Conservation (phyloP, 768 basidiomycete genomes). For the Amanita thiersii region DNA sequence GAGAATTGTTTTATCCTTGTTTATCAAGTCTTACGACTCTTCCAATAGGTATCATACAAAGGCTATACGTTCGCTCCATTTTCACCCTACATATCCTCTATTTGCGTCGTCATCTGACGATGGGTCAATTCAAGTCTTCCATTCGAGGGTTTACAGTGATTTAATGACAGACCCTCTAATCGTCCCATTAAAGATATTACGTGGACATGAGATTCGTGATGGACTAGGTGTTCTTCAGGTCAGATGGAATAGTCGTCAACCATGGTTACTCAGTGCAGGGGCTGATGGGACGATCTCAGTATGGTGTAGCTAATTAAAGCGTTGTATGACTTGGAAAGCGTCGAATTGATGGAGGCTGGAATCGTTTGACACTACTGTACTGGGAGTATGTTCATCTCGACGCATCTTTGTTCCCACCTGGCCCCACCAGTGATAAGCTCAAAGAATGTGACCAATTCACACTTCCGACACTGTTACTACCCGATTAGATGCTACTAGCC, state of each 20-base stretch:
- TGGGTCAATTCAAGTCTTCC: slow-evolving; percentile 95
- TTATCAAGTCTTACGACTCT: slow-evolving; percentile 1
- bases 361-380: too few relatives aligned
- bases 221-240: slow-evolving; percentile 89
- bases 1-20: slow-evolving; percentile 16
- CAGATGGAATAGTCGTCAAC: slow-evolving; percentile 81
- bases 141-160: slow-evolving; percentile 89
- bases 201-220: slow-evolving; percentile 82
- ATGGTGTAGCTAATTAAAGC: slow-evolving; percentile 66
- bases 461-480: too few relatives aligned
- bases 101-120: slow-evolving; percentile 97
- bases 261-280: slow-evolving; percentile 90
- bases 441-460: too few relatives aligned
- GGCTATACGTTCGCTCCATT: slow-evolving; percentile 88
- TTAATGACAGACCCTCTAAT: slow-evolving; percentile 96
- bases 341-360: neutral
- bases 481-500: too few relatives aligned
- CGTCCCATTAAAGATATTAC: slow-evolving; percentile 92
- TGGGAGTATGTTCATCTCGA: too few relatives aligned
- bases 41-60: slow-evolving; percentile 77
- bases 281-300: slow-evolving; percentile 85
- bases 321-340: slow-evolving; percentile 1
- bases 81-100: slow-evolving; percentile 91
- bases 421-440: too few relatives aligned
- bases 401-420: too few relatives aligned